Conservation (phyloP, 2,329 filamentous ascomycete species). For the Monosporascus sp. region DNA sequence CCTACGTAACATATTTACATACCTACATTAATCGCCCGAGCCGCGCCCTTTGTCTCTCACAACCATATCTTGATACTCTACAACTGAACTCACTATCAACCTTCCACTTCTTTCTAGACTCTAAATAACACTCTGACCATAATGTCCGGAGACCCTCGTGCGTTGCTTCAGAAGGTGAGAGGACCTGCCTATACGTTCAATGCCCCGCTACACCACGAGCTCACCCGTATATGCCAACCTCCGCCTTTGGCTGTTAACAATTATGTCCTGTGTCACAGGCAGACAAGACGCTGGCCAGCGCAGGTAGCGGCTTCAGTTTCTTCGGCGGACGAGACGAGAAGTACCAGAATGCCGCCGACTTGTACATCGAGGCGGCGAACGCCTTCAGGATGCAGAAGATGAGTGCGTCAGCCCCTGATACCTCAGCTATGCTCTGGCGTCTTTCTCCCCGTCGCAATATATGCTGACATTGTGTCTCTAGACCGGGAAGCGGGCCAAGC, state of each 20-base stretch:
- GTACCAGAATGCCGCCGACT: slow-evolving; percentile 80
- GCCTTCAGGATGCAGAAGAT: slow-evolving; percentile 84
- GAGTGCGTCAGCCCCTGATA: slow-evolving; percentile 45
- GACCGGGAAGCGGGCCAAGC: slow-evolving; percentile 81
- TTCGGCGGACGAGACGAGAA: slow-evolving; percentile 86
- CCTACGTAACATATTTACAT: not conserved
- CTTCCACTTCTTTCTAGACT: no score
- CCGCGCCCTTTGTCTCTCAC: not conserved
- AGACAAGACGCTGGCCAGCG: slow-evolving; percentile 73
- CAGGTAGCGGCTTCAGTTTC: slow-evolving; percentile 77
- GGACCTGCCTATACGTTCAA: not conserved
- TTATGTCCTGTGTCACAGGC: slow-evolving; percentile 52
- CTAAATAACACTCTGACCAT: slow-evolving; percentile 14
- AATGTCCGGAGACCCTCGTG: slow-evolving; percentile 75
- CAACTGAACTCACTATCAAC: not conserved
- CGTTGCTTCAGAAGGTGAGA: slow-evolving; percentile 69
- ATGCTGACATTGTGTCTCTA: slow-evolving; percentile 27
- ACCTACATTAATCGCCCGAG: not conserved
- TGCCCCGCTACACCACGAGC: not conserved
- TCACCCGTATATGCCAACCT: slow-evolving; percentile 20
- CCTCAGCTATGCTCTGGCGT: not conserved
- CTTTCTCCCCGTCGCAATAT: not conserved
- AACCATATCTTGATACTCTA: not conserved
- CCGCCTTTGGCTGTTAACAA: slow-evolving; percentile 11
- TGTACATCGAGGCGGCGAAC: slow-evolving; percentile 85